Base-by-base conservation (phyloP, 2,329 filamentous ascomycete genomes). In the Harringtonia lauricola region DNA sequence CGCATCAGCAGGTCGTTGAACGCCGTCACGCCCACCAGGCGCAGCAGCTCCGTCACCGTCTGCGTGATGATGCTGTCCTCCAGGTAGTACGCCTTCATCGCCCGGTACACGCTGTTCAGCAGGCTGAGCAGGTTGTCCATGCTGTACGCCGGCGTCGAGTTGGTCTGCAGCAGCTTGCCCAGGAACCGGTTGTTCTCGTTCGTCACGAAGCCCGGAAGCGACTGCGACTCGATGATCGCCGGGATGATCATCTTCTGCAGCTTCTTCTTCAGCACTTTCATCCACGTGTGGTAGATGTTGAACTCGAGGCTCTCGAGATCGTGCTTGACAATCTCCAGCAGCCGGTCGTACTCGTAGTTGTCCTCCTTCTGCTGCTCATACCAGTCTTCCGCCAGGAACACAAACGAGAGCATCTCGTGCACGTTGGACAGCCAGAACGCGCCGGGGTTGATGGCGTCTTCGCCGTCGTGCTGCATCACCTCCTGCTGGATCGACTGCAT, bases 201-300 rank as follows among this genome's bases (percentile, higher is more conserved):
- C 47, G 92, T 98, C 53, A 98, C 92, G 63, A 98, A 98, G 54
- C 92, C 92, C 41, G 92, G 92, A 49, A 98, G 79, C 21, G 92
- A 96, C 64, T 98, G 92, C 39, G 90, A 96, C 64, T 98, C 92
- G 58, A 98, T 98, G 62, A 98, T 98, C 44, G 92, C 92, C 1
- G 92, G 92, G 42, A 98, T 94, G 58, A 98, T 94, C 92, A 98
- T 98, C 76, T 96, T 96, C 57, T 94, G 87, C 51, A 98, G 75
- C 70, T 94, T 95, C 79, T 95, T 95, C 77, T 98, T 98, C 58
- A 98, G 70, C 45, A 95, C 86, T 74, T 98, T 98, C 92, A 98
- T 98, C 92, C 92, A 98, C 22, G 92, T 98, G 67, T 98, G 92
- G 66, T 98, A 98, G 57, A 98, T 98, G 71, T 98, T 98, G 72